These are phyloP conservation scores for Fusarium pseudonygamai DNA, from an alignment of 2,329 filamentous ascomycete genomes.

Conservation along the genomic window DNA sequence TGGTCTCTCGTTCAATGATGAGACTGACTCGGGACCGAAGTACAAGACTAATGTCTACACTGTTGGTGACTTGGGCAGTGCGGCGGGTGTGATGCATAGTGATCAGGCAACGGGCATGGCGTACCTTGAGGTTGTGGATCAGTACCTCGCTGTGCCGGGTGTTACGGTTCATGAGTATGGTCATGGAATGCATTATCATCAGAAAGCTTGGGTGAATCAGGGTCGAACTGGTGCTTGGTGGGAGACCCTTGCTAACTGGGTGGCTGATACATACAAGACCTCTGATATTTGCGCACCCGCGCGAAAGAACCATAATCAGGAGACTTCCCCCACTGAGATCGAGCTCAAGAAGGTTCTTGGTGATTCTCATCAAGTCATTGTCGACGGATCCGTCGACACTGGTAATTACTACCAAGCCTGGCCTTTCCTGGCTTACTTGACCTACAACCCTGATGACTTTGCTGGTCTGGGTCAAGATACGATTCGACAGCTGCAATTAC, in stretches of 20 bases:
- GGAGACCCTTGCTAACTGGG: conserved; percentile 61
- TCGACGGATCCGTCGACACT: conserved; percentile 53
- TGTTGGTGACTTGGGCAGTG: conserved; percentile 48
- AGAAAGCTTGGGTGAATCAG: conserved; percentile 56
- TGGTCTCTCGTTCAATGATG: conserved; percentile 49
- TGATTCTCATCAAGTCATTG: conserved; percentile 58
- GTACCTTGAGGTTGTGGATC: conserved; percentile 55
- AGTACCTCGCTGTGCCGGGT: conserved; percentile 50
- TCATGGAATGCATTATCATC: conserved; percentile 58
- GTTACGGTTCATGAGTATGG: conserved; percentile 62
- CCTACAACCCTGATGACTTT: conserved; percentile 58
- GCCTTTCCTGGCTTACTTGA: conserved; percentile 60
- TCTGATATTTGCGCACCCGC: conserved; percentile 54
- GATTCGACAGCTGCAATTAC: conserved; percentile 54
- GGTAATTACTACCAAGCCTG: conserved; percentile 64
- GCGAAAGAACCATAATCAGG: conserved; percentile 48
- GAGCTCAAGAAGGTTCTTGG: conserved; percentile 57
- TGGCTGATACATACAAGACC: conserved; percentile 59
- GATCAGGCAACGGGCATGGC: conserved; percentile 52
- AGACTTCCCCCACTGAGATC: conserved; percentile 50
- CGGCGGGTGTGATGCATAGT: conserved; percentile 55
- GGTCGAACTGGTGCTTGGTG: conserved; percentile 59
- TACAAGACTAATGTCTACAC: conserved; percentile 60
- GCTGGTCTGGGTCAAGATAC: conserved; percentile 53
- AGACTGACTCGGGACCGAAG: conserved; percentile 50